A percentile compares a stretch with the other conserved stretches of the same genome.
Evolutionary conservation across 2,329 filamentous ascomycete species (phyloP).

Genomic region (Leptodontidium sp.): DNA sequence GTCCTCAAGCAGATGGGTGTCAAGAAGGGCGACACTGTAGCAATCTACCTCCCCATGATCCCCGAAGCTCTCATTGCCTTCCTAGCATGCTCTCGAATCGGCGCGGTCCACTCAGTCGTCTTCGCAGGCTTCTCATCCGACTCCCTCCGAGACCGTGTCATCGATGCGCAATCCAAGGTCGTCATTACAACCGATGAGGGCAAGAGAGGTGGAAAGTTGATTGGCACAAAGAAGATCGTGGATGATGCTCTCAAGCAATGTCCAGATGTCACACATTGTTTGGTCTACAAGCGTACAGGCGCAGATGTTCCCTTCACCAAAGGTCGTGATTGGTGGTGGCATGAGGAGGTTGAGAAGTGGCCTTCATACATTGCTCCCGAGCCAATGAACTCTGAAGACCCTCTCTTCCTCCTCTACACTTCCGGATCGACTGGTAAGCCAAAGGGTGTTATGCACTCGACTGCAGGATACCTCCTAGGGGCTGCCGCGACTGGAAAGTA

Average conservation of each 20-base stretch:
- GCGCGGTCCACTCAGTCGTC: slow-evolving; percentile 95
- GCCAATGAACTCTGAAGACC: slow-evolving; percentile 91
- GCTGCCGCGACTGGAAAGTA: slow-evolving; percentile 96
- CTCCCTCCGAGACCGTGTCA: slow-evolving; percentile 92
- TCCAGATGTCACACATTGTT: slow-evolving; percentile 82
- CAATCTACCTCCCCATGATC: slow-evolving; percentile 98
- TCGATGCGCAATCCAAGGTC: slow-evolving; percentile 89
- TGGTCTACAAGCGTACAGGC: slow-evolving; percentile 96
- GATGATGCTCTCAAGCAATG: slow-evolving; percentile 97
- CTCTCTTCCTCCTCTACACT: slow-evolving; percentile 96
- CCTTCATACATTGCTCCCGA: slow-evolving; percentile 91
- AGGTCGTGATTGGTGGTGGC: slow-evolving; percentile 89
- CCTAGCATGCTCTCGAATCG: slow-evolving; percentile 89
- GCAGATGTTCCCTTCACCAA: slow-evolving; percentile 85
- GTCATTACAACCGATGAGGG: slow-evolving; percentile 98
- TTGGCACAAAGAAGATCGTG: slow-evolving; percentile 98
- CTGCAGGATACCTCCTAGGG: slow-evolving; percentile 91
- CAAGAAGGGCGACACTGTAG: slow-evolving; percentile 95
- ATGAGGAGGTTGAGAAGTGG: slow-evolving; percentile 98
- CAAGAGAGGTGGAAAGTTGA: slow-evolving; percentile 95
- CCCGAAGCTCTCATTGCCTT: slow-evolving; percentile 93
- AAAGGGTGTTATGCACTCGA: slow-evolving; percentile 99
- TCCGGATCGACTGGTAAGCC: slow-evolving; percentile 98
- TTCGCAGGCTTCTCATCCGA: slow-evolving; percentile 98
- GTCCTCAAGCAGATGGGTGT: slow-evolving; percentile 95